Percentiles rank a stretch among this genome's conserved stretches.
phyloP scores from a whole-genome alignment of 2,329 filamentous ascomycete genomes.

The Penicillium concentricum region DNA sequence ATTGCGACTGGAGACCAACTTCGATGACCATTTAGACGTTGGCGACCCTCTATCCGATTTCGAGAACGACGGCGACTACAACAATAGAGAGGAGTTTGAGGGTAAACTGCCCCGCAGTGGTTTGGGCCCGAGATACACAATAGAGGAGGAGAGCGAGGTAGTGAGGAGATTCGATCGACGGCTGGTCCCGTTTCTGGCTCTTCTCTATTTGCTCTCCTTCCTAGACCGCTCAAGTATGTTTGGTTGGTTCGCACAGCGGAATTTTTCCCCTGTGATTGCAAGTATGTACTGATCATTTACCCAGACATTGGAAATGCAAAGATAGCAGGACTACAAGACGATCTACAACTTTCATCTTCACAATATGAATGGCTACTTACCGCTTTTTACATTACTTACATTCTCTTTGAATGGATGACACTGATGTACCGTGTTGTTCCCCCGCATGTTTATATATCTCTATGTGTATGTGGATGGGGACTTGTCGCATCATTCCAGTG shows the following conservation, averaged over 20 bases:
- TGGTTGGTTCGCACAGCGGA: neutral
- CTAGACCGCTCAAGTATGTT: conserved; percentile 77
- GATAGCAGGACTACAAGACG: conserved; percentile 57
- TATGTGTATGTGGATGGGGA: conserved; percentile 74
- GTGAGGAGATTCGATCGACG: conserved; percentile 73
- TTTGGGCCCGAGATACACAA: conserved; percentile 37
- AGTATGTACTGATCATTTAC: conserved; percentile 8
- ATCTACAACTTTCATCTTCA: conserved; percentile 53
- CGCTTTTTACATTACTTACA: conserved; percentile 64
- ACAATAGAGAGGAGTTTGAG: conserved; percentile 28
- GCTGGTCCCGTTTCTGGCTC: conserved; percentile 75
- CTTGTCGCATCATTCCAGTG: conserved; percentile 72
- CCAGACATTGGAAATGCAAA: conserved; percentile 62
- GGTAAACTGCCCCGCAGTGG: conserved; percentile 9
- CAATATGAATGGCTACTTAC: conserved; percentile 64
- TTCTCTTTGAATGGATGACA: conserved; percentile 66
- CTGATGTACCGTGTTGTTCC: conserved; percentile 60
- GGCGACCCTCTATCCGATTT: conserved; percentile 22
- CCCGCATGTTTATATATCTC: conserved; percentile 60
- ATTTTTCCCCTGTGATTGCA: neutral
- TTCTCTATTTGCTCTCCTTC: conserved; percentile 82
- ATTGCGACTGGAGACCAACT: conserved; percentile 37
- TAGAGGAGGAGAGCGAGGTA: conserved; percentile 70
- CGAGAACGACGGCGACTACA: conserved; percentile 28
- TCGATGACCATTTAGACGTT: conserved; percentile 20